phyloP scores from a whole-genome alignment of 805 yeast species.

The Starmerella vitae region DNA sequence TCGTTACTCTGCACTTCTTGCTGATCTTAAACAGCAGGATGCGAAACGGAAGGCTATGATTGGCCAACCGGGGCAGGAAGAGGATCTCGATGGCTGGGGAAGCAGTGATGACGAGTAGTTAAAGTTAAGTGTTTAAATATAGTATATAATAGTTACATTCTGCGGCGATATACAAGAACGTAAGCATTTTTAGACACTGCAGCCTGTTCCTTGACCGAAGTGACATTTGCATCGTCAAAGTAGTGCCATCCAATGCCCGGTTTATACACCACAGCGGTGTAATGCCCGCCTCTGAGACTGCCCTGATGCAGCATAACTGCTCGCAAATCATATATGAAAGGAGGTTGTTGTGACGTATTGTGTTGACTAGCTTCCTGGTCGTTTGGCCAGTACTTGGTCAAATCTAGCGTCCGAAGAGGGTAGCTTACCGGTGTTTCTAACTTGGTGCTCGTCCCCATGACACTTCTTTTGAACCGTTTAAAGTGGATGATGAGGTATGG shows the following conservation, averaged over 20 bases:
- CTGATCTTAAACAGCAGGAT: conserved; percentile 47
- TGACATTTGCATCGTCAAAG: conserved; percentile 67
- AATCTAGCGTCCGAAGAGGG: conserved; percentile 48
- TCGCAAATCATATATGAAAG: conserved; percentile 61
- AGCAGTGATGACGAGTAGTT: conserved; percentile 17
- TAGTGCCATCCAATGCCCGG: conserved; percentile 58
- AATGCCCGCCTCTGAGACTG: conserved; percentile 73
- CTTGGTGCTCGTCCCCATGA: conserved; percentile 32
- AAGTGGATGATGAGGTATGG: conserved; percentile 67
- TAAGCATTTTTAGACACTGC: conserved; percentile 68
- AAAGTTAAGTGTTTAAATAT: neutral
- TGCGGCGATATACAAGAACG: conserved; percentile 59
- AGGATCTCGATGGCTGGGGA: conserved; percentile 37
- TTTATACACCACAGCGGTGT: conserved; percentile 67
- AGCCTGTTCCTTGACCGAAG: conserved; percentile 33
- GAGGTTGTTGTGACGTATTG: conserved; percentile 45
- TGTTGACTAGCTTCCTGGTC: conserved; percentile 10
- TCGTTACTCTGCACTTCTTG: conserved; percentile 45
- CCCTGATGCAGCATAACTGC: conserved; percentile 83
- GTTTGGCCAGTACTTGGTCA: conserved; percentile 61
- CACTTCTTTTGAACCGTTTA: conserved; percentile 52
- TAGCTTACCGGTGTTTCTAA: conserved; percentile 53
- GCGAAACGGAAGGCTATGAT: conserved; percentile 51
- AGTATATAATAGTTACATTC: conserved; percentile 7
- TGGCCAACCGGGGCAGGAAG: conserved; percentile 27